These are phyloP conservation scores for Sclerotinia minor DNA, from an alignment of 2,329 filamentous ascomycete genomes.

Conservation along the genomic window DNA sequence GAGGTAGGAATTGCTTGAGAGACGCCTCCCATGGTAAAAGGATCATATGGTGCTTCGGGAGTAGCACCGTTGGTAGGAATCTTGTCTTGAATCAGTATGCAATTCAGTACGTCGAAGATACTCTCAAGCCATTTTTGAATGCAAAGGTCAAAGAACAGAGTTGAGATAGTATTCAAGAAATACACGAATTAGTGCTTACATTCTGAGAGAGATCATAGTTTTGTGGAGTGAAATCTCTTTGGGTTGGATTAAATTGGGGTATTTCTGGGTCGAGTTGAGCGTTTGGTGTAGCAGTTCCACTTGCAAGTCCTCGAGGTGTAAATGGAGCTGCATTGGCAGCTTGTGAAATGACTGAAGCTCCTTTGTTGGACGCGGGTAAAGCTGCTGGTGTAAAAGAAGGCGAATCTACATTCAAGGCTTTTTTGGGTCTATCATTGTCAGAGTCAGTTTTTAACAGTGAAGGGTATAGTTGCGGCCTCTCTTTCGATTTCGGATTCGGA, in stretches of 20 bases:
- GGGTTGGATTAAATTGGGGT: slow-evolving; percentile 55
- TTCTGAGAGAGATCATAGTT: slow-evolving; percentile 53
- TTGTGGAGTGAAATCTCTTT: slow-evolving; percentile 60
- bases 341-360: slow-evolving; percentile 78
- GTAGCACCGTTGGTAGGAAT: slow-evolving; percentile 49
- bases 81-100: slow-evolving; percentile 39
- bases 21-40: slow-evolving; percentile 62
- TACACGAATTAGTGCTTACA: slow-evolving; percentile 43
- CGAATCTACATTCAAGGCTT: slow-evolving; percentile 90
- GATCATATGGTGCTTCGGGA: slow-evolving; percentile 60
- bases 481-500: not conserved
- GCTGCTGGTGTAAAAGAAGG: slow-evolving; percentile 83
- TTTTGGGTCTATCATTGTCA: slow-evolving; percentile 56
- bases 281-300: slow-evolving; percentile 41
- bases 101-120: not conserved
- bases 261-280: slow-evolving; percentile 42
- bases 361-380: slow-evolving; percentile 56
- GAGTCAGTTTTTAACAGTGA: slow-evolving; percentile 9
- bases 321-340: slow-evolving; percentile 87
- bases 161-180: not conserved
- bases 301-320: slow-evolving; percentile 63
- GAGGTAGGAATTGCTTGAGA: slow-evolving; percentile 52
- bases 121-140: not conserved
- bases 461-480: not conserved
- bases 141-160: not conserved